phyloP scores from a whole-genome alignment of 2,329 filamentous ascomycete species.

The Colletotrichum tofieldiae region DNA sequence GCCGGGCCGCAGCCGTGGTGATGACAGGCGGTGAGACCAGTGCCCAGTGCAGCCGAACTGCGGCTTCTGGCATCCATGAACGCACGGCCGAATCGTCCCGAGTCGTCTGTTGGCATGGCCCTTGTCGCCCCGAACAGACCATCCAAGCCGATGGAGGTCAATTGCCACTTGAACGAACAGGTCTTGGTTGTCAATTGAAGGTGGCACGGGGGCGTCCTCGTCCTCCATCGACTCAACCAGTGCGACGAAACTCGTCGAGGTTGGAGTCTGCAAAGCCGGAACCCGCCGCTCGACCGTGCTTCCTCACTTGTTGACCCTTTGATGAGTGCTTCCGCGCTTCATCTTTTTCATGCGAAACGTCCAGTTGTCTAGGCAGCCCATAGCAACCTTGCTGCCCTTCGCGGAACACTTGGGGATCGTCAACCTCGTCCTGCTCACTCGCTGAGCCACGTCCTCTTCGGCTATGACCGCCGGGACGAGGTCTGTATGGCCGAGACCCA shows the following conservation, averaged over 20 bases:
- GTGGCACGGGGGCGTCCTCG: background rate
- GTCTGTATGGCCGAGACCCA: too few relatives aligned
- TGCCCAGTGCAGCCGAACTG: background rate
- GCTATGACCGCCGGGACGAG: too few relatives aligned
- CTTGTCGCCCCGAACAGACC: background rate
- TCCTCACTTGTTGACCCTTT: background rate
- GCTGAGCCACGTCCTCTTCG: too few relatives aligned
- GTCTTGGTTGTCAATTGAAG: background rate
- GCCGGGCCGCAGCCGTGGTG: conserved; percentile 4
- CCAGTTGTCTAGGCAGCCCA: background rate
- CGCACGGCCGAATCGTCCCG: background rate
- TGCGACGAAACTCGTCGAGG: background rate
- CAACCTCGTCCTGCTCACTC: background rate
- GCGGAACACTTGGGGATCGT: background rate
- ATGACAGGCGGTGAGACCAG: background rate
- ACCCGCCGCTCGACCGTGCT: background rate
- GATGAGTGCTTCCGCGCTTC: background rate
- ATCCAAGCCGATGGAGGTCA: background rate
- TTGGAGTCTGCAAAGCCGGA: background rate
- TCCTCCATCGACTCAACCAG: background rate
- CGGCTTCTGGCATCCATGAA: background rate
- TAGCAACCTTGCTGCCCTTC: background rate
- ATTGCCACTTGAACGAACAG: background rate
- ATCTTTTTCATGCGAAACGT: background rate
- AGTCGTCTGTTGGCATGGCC: background rate